These are phyloP conservation scores for Aspergillus brasiliensis DNA, from an alignment of 2,329 filamentous ascomycete genomes.

Conservation along the genomic window DNA sequence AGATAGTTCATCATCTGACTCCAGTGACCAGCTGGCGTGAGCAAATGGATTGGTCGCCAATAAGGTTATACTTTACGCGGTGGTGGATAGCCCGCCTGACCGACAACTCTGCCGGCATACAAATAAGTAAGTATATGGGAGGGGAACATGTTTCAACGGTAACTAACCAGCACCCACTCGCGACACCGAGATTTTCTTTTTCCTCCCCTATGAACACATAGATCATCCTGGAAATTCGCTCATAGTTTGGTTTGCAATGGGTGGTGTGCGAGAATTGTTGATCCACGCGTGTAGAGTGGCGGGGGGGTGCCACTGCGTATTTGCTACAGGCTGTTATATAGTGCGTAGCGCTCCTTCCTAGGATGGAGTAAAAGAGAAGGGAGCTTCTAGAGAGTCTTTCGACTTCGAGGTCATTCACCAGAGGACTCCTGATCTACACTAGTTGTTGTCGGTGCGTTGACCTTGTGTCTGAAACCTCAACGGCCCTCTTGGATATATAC, in stretches of 20 bases:
- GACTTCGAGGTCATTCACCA: no score
- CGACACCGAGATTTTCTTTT: not conserved
- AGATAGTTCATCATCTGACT: conserved; percentile 2
- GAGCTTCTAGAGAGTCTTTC: no score
- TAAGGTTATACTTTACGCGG: conserved; percentile 2
- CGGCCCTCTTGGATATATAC: not conserved
- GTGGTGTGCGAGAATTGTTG: not conserved
- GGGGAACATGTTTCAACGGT: not conserved
- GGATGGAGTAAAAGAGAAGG: no score
- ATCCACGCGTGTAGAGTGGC: not conserved
- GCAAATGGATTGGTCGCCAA: not conserved
- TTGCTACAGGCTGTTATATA: no score
- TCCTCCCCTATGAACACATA: not conserved
- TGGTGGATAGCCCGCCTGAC: conserved; percentile 5
- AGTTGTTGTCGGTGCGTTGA: not conserved
- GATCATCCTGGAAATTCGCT: not conserved
- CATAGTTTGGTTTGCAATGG: not conserved
- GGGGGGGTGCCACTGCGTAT: no score
- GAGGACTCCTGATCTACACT: no score
- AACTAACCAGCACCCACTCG: not conserved
- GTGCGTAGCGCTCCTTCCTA: no score
- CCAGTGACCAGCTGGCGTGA: no score
- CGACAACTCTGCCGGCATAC: not conserved
- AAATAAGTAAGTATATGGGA: not conserved
- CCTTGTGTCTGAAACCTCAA: not conserved